These are phyloP conservation scores for Phyllosticta capitalensis DNA, from an alignment of 2,329 filamentous ascomycete genomes.

Conservation along the genomic window DNA sequence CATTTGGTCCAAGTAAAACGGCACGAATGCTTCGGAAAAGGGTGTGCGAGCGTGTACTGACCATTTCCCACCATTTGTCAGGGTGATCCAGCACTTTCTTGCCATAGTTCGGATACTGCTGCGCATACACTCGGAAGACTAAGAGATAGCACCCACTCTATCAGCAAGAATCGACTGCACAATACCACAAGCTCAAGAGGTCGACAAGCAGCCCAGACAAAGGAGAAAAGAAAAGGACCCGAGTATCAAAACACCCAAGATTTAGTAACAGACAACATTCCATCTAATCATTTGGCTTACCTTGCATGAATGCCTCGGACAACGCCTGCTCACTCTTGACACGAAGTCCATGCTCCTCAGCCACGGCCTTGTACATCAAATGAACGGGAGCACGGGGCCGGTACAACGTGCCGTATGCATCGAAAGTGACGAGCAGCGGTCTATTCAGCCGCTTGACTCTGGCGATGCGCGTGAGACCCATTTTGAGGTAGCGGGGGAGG, in stretches of 20 bases:
- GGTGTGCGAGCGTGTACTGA: background rate
- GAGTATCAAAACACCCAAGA: no score
- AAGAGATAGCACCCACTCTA: background rate
- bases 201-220: no score
- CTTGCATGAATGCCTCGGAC: slow-evolving; percentile 32
- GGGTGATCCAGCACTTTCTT: background rate
- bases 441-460: background rate
- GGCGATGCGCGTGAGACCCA: background rate
- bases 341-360: slow-evolving; percentile 40
- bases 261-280: no score
- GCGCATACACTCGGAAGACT: background rate
- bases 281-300: slow-evolving; percentile 16
- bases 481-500: background rate
- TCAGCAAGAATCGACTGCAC: background rate
- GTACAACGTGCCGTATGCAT: slow-evolving; percentile 58
- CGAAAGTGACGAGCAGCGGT: slow-evolving; percentile 49
- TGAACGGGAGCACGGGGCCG: slow-evolving; percentile 41
- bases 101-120: background rate
- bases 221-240: no score
- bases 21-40: background rate
- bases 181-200: no score
- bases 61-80: background rate
- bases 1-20: background rate
- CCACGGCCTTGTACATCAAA: slow-evolving; percentile 46
- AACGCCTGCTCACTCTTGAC: slow-evolving; percentile 22